A percentile compares a stretch with the other conserved stretches of the same genome.
phyloP scores from a whole-genome alignment of 371 early-diverging fungal species.

The Mortierella sp. region DNA sequence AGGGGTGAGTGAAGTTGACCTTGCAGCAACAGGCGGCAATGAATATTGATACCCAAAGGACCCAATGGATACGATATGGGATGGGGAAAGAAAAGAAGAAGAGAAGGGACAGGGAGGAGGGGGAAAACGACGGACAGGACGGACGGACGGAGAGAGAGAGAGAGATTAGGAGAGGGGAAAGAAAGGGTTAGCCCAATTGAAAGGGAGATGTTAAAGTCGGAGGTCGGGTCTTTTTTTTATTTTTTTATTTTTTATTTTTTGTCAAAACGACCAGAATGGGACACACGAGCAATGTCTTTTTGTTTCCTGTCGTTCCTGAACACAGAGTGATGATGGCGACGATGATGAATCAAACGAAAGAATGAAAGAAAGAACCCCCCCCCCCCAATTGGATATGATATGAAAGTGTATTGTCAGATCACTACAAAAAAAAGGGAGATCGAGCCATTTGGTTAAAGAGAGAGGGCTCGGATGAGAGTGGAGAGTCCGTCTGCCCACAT shows the following conservation, averaged over 20 bases:
- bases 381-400: too few species aligned
- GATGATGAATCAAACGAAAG: too few species aligned
- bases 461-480: background rate
- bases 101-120: background rate
- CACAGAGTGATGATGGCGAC: too few species aligned
- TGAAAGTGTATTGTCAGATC: too few species aligned
- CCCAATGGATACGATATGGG: too few species aligned
- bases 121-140: too few species aligned
- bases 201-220: background rate
- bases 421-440: background rate
- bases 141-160: background rate
- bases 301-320: background rate
- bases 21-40: background rate
- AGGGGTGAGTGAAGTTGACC: background rate
- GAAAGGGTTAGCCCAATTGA: background rate
- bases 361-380: too few species aligned
- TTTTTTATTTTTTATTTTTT: too few species aligned
- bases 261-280: too few species aligned
- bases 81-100: background rate
- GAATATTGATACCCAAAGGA: background rate
- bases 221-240: too few species aligned
- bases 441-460: background rate
- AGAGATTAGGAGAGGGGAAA: background rate
- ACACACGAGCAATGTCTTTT: background rate
- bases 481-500: slow-evolving; percentile 3